phyloP scores from a whole-genome alignment of 2,329 filamentous ascomycete genomes.

The Diaporthe citrichinensis region DNA sequence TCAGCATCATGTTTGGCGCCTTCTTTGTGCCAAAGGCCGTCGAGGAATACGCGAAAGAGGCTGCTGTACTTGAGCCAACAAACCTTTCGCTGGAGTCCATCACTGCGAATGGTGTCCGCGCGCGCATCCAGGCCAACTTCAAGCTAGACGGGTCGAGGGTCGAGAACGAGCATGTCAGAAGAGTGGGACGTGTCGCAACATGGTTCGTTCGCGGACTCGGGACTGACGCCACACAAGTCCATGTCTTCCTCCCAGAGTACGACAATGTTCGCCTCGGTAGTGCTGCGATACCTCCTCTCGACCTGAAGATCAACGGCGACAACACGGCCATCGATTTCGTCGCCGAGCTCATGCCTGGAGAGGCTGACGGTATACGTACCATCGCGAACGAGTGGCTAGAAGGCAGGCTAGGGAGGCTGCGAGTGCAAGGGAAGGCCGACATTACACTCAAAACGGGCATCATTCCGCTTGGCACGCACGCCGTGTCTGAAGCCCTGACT shows the following conservation, averaged over 20 bases:
- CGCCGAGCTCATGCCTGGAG: constrained; percentile 81
- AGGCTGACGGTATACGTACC: constrained; percentile 81
- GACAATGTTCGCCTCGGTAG: constrained; percentile 82
- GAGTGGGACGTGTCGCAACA: constrained; percentile 82
- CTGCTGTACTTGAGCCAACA: constrained; percentile 85
- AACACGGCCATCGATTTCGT: constrained; percentile 85
- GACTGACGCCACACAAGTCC: constrained; percentile 78
- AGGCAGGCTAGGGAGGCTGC: constrained; percentile 79
- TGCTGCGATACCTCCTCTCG: constrained; percentile 81
- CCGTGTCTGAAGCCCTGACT: constrained; percentile 79
- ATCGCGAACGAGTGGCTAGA: constrained; percentile 92
- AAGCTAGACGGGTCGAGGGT: constrained; percentile 84
- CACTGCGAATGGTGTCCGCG: constrained; percentile 81
- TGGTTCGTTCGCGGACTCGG: constrained; percentile 85
- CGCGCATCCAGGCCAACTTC: constrained; percentile 86
- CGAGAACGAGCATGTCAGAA: constrained; percentile 76
- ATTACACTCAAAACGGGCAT: constrained; percentile 85
- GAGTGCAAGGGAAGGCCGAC: constrained; percentile 79
- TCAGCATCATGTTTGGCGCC: constrained; percentile 81
- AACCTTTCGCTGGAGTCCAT: constrained; percentile 89
- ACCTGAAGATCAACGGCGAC: constrained; percentile 83
- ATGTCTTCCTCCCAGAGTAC: constrained; percentile 88
- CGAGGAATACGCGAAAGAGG: constrained; percentile 88
- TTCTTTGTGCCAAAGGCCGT: constrained; percentile 87
- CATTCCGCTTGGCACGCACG: constrained; percentile 82